These are phyloP conservation scores for Knufia petricola DNA, from an alignment of 2,329 filamentous ascomycete genomes.

Conservation along the genomic window DNA sequence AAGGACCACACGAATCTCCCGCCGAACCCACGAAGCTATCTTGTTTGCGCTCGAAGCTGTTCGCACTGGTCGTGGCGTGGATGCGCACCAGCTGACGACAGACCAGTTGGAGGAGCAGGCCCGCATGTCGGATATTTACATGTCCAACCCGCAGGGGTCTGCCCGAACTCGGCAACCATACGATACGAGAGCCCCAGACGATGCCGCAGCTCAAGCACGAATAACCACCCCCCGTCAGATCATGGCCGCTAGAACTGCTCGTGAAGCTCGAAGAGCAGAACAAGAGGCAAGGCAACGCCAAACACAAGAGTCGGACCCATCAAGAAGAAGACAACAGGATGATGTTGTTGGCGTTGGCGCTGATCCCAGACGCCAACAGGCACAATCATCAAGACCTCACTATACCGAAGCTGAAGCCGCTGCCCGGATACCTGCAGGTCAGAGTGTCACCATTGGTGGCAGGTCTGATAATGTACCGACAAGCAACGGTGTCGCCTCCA, in stretches of 20 bases:
- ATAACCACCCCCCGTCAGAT: conserved; percentile 82
- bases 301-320: conserved; percentile 35
- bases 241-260: conserved; percentile 74
- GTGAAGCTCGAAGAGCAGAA: conserved; percentile 63
- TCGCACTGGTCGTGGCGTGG: conserved; percentile 35
- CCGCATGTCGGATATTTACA: conserved; percentile 77
- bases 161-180: conserved; percentile 28
- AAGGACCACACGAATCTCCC: conserved; percentile 56
- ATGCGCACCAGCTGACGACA: conserved; percentile 64
- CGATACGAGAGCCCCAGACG: conserved; percentile 46
- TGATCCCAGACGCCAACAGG: conserved; percentile 30
- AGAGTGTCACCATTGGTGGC: conserved; percentile 13
- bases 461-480: conserved; percentile 16
- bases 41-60: conserved; percentile 84
- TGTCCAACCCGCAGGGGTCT: conserved; percentile 41
- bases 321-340: conserved; percentile 43
- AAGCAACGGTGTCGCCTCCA: conserved; percentile 3
- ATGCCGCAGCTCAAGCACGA: conserved; percentile 28
- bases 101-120: conserved; percentile 82
- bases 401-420: conserved; percentile 4
- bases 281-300: conserved; percentile 48
- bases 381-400: conserved; percentile 6
- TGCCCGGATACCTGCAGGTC: conserved; percentile 10
- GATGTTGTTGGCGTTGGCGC: conserved; percentile 49
- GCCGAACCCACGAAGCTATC: conserved; percentile 78